Base-by-base conservation (phyloP, 225 moss, liverwort and hornwort genomes). In the Pseudisothecium myosuroides region DNA sequence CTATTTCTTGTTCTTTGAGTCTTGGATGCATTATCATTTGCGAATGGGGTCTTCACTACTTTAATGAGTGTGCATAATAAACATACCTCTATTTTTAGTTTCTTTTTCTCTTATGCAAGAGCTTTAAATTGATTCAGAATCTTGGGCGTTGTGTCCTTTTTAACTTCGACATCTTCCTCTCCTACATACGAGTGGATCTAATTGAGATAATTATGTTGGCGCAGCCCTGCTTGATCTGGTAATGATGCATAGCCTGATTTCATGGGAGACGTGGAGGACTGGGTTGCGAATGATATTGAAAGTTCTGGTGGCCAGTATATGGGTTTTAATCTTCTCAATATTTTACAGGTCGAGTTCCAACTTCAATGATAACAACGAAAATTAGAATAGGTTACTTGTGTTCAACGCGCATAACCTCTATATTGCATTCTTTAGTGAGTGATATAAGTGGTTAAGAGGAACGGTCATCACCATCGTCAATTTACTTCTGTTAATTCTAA, bases 281-380 rank as follows among this genome's bases (percentile, higher is more conserved):
- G 97, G 96, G 76, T 81, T 97, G 82, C 97, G 99, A 80, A 96
- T 99, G 99, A 68, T 94, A 58, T 87, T 99, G 68, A 99, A 99
- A 91, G 89, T 94, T 32, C 50, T 97, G 84, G 94, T 92, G 68
- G 96, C 96, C 60, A 83, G 92, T 80, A 91, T 90, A 76, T 99
- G 99, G 99, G 93, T 96, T 45, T 81, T 91, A 55, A 69, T 96
- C 79, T 99, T 99, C 88, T 90, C 96, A 59, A 55, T 95, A 60
- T 94, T 95, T 85, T 99, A 97, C 90, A 96, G 95, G 98, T 98
- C 55, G 85, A 88, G 83, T 82, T 89, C 68, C n/a, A 85, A 89
- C 69, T 77, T 77, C 50, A 34, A 67, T 74, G 73, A 59, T 63
- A 63, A 29, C 49, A 80, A 45, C 10, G 50, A 83, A 83, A 65